Evolutionary conservation across 2,329 filamentous ascomycete species (phyloP), one percentile per base, ranked within the genome.

Genomic region (Neonectria sp.): DNA sequence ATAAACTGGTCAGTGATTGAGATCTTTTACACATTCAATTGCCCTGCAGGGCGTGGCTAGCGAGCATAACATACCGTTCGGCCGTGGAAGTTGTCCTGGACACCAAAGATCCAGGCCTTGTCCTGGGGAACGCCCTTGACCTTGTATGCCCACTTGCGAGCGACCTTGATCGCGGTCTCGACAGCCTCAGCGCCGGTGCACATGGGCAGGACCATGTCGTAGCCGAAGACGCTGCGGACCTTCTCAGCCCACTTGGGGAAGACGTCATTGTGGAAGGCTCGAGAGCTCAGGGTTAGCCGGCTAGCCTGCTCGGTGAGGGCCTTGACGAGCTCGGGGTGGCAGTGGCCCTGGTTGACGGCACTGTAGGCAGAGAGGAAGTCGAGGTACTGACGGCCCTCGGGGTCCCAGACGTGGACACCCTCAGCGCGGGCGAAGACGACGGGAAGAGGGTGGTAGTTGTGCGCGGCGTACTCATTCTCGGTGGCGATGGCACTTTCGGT

Each of bases 361-460:
- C 93, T 97, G 88, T 99, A 99, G 72, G 96, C 96, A 53, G 95
- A 98, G 73, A 99, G 90, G 84, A 98, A 99, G 85, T 99, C 96
- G 76, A 98, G 91, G 83, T 99, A 98, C 81, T 97, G 92, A 76
- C 91, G 93, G 78, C 93, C 95, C 85, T 99, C 96, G 21, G 96
- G 96, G 79, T 99, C 96, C 95, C 96, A 99, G 65, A 98, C 96
- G 68, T 93, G 91, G 78, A 92, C 92, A 55, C 95, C 96, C 76
- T 91, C 89, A 48, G 95, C 96, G 72, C 91, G 90, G 63, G 95
- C 88, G 82, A 98, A 98, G 79, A 97, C 96, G 67, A 99, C 91
- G 46, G 96, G 96, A 3, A 99, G 89, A 17, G 96, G 96, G 83
- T 98, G 95, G 87, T 99, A 99, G 87, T 99, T 99, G 89, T 99